Evolutionary conservation across 768 basidiomycete genomes (phyloP).

Genomic region (Termitomyces sp.): DNA sequence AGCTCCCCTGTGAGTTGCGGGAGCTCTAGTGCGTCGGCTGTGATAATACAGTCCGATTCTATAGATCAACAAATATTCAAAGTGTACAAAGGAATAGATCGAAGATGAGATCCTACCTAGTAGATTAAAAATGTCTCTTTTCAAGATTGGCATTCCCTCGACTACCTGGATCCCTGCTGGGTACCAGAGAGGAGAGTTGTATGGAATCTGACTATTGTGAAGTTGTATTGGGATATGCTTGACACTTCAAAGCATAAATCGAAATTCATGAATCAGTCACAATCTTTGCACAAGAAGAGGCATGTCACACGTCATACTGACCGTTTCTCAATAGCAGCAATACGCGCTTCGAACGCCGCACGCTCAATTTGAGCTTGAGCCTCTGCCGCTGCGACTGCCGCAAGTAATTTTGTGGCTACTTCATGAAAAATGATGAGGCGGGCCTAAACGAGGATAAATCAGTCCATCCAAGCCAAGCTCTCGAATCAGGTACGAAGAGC

Average conservation of each 20-base stretch:
- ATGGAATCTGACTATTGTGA: neutral
- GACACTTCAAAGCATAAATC: neutral
- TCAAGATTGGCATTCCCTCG: neutral
- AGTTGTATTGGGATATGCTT: neutral
- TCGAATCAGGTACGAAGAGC: neutral
- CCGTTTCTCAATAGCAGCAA: neutral
- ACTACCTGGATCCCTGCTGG: neutral
- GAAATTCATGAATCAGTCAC: no score
- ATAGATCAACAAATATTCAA: neutral
- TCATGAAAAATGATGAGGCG: neutral
- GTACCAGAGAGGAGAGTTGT: neutral
- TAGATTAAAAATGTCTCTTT: neutral
- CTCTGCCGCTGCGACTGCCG: neutral
- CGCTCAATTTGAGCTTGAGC: neutral
- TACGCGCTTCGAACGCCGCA: neutral
- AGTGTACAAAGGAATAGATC: neutral
- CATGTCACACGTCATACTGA: neutral
- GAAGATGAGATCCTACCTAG: neutral
- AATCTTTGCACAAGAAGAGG: no score
- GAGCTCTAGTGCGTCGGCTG: no score
- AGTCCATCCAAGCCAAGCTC: neutral
- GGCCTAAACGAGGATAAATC: neutral
- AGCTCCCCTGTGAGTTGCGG: no score
- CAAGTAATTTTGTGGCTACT: neutral
- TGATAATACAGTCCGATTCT: no score